phyloP scores from a whole-genome alignment of 257 asterid species.

The Lycium ferocissimum region DNA sequence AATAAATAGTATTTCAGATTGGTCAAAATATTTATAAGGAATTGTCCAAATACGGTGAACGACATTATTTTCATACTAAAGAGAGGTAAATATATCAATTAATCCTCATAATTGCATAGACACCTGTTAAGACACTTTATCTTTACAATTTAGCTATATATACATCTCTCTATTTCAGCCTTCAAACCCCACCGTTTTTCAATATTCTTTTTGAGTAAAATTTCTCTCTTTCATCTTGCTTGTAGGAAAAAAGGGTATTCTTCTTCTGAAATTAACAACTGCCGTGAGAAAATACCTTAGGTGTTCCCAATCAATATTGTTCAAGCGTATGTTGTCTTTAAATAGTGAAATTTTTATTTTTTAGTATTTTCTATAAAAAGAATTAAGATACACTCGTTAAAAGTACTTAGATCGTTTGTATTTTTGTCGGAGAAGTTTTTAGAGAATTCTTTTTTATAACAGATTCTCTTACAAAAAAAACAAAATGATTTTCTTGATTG shows the following conservation, averaged over 20 bases:
- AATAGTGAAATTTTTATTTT: background rate
- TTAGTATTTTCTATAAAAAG: background rate
- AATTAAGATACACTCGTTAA: background rate
- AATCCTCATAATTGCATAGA: background rate
- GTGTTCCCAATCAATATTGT: background rate
- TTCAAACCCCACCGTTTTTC: background rate
- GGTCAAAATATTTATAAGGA: background rate
- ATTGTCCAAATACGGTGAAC: no score
- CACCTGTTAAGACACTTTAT: background rate
- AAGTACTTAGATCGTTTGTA: background rate
- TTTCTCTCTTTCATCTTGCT: background rate
- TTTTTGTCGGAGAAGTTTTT: no score
- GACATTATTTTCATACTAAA: background rate
- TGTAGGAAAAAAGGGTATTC: background rate
- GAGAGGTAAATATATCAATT: no score
- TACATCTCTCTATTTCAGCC: background rate
- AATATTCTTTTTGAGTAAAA: background rate
- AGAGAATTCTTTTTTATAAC: background rate
- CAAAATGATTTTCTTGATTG: background rate
- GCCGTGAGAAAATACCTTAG: background rate
- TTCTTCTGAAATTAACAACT: background rate
- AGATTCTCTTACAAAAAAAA: background rate
- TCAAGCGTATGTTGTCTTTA: background rate
- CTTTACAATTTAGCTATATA: no score
- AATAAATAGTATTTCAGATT: background rate